Conservation (phyloP, 495 filamentous ascomycete species). For the Talaromyces liani region DNA sequence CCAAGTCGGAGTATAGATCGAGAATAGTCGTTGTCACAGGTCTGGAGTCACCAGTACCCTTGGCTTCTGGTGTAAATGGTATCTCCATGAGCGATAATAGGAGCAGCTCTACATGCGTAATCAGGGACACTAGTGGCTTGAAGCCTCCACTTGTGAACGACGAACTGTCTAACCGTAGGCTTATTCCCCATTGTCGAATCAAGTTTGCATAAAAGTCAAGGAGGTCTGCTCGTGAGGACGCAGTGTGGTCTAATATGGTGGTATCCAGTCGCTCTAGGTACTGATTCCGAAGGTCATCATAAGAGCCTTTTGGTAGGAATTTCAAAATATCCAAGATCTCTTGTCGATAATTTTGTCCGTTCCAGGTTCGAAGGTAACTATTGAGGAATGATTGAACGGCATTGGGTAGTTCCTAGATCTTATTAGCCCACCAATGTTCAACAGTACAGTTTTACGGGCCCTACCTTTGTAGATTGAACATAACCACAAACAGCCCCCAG, state of each 20-base stretch:
- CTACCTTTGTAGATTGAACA: conserved; percentile 56
- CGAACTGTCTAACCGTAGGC: conserved; percentile 22
- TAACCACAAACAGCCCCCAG: conserved; percentile 53
- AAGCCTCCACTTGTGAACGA: conserved; percentile 19
- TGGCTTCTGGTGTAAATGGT: conserved; percentile 19
- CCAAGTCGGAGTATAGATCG: conserved; percentile 58
- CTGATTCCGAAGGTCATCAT: conserved; percentile 37
- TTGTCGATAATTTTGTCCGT: conserved; percentile 53
- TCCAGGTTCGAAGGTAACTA: conserved; percentile 58
- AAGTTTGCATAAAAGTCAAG: conserved; percentile 66
- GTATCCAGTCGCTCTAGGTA: conserved; percentile 53
- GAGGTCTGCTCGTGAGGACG: conserved; percentile 44
- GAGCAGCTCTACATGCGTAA: conserved; percentile 54
- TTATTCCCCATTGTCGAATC: conserved; percentile 59
- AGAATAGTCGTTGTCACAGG: conserved; percentile 41
- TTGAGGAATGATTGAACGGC: conserved; percentile 56
- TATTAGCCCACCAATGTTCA: conserved; percentile 11
- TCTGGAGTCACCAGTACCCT: conserved; percentile 11
- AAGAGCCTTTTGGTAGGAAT: conserved; percentile 53
- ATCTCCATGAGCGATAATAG: conserved; percentile 53
- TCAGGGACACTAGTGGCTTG: conserved; percentile 36
- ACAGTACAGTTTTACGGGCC: neutral
- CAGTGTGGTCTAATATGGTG: conserved; percentile 43
- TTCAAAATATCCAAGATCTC: conserved; percentile 58
- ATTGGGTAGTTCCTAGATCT: conserved; percentile 49